Evolutionary conservation across 164 flowering plant species (phyloP), one percentile per base, ranked within the genome.

Genomic region (Akebia trifoliata): DNA sequence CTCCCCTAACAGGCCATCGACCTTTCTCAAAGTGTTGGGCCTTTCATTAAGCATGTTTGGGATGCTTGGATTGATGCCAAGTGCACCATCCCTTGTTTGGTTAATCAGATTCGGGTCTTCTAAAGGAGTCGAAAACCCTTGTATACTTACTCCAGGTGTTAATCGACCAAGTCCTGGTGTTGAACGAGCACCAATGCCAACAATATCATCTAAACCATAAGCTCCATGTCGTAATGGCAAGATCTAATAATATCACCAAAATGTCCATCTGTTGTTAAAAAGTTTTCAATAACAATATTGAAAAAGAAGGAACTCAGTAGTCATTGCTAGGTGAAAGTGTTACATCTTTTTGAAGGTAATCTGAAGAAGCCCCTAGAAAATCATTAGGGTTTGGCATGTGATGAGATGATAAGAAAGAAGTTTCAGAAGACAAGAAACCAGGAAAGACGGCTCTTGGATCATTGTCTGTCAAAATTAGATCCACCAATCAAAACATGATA

Each of bases 361-460:
- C 74, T 17, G 78, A 60, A 54, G 77, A 56, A 57, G 65, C 30
- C 14, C 66, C 65, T 45, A 32, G 73, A 32, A 59, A 10, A 61
- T 69, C 70, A 64, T 24, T 46, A 43, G 78, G 56, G 37, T 57
- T 46, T 54, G 60, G 34, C 32, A 44, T 40, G 45, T 64, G 67
- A 54, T 63, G 69, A 40, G 71, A 42, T 32, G 65, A 22, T 24
- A 73, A 64, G 12, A 57, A 21, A 35, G 84, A 60, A 46, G 68
- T n/a, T 48, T 80, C 79, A 30, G 80, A 66, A 28, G 75, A 25
- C 43, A 72, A 53, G 60, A 76, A 71, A 18, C 82, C 84, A 60
- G 82, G 72, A 69, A 80, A 80, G 28, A 55, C 56, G 22, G 76
- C 15, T 49, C 61, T 64, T 36, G 68, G 47, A 50, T 56, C 53